Evolutionary conservation across 371 early-diverging fungal genomes (phyloP).

Genomic region (Apophysomyces variabilis): DNA sequence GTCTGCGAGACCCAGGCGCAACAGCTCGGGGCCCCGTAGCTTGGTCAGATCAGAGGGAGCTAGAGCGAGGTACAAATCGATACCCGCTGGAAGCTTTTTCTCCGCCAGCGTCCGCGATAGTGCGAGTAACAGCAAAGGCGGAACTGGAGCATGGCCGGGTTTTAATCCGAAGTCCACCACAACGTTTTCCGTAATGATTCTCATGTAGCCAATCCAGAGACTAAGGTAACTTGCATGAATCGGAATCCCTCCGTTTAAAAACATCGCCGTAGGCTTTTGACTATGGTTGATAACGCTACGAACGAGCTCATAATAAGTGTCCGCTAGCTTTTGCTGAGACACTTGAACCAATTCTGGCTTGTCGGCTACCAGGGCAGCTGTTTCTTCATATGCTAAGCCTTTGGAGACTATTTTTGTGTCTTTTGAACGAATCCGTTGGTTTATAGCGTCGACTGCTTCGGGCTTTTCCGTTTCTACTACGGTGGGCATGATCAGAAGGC

Average conservation of each 20-base stretch:
- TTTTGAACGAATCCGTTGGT: conserved; percentile 24
- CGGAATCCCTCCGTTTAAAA: conserved; percentile 53
- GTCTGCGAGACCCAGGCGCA: conserved; percentile 55
- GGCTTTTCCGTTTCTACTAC: conserved; percentile 20
- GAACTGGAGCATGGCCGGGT: conserved; percentile 42
- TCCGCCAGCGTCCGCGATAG: conserved; percentile 27
- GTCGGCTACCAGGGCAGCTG: conserved; percentile 17
- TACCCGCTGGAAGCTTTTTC: conserved; percentile 35
- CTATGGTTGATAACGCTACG: conserved; percentile 3
- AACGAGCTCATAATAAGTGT: conserved; percentile 21
- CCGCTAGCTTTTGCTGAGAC: conserved; percentile 23
- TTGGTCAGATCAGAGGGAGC: conserved; percentile 46
- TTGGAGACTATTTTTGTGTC: conserved; percentile 27
- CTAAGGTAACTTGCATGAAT: conserved; percentile 43
- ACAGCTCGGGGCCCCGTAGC: conserved; percentile 58
- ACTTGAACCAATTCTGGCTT: conserved; percentile 13
- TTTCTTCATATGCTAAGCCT: conserved; percentile 42
- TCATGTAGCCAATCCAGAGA: conserved; percentile 38
- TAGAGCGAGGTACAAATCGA: conserved; percentile 53
- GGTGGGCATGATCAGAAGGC: conserved; percentile 31
- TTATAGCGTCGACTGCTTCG: not conserved
- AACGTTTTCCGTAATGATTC: conserved; percentile 56
- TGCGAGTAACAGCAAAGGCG: conserved; percentile 36
- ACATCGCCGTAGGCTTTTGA: conserved; percentile 37
- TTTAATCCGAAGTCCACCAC: conserved; percentile 33